Conservation (phyloP, 2,329 filamentous ascomycete species). For the Fusarium luffae region DNA sequence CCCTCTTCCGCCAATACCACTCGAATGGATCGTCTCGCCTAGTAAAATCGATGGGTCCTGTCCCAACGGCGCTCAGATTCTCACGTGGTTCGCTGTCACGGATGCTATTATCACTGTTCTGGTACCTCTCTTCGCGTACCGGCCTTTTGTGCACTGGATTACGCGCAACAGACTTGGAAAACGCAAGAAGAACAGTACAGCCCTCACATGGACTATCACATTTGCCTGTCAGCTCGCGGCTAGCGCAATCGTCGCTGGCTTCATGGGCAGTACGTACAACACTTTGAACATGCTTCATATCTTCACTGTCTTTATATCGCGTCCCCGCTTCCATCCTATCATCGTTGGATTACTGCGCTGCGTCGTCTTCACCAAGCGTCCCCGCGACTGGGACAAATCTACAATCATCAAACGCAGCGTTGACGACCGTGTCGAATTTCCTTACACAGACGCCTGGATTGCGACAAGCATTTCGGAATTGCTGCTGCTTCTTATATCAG, state of each 20-base stretch:
- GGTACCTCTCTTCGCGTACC: slow-evolving; percentile 25
- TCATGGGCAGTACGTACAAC: slow-evolving; percentile 35
- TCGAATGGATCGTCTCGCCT: slow-evolving; percentile 40
- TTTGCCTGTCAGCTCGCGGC: slow-evolving; percentile 36
- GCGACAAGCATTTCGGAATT: slow-evolving; percentile 32
- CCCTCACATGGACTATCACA: slow-evolving; percentile 28
- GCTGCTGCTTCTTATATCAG: slow-evolving; percentile 31
- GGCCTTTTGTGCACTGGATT: slow-evolving; percentile 34
- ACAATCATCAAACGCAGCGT: slow-evolving; percentile 22
- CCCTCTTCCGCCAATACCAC: slow-evolving; percentile 34
- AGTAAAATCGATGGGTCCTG: slow-evolving; percentile 7
- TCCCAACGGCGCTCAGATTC: slow-evolving; percentile 17
- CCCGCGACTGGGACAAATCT: slow-evolving; percentile 35
- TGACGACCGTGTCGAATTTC: slow-evolving; percentile 42
- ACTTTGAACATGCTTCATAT: slow-evolving; percentile 40
- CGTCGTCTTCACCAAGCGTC: slow-evolving; percentile 21
- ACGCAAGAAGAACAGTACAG: slow-evolving; percentile 20
- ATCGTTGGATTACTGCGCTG: slow-evolving; percentile 37
- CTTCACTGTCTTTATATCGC: slow-evolving; percentile 38
- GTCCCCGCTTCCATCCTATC: slow-evolving; percentile 38
- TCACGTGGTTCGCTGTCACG: slow-evolving; percentile 36
- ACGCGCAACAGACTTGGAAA: slow-evolving; percentile 28
- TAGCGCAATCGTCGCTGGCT: slow-evolving; percentile 36
- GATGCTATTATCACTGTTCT: slow-evolving; percentile 34
- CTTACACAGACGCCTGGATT: slow-evolving; percentile 42